phyloP scores from a whole-genome alignment of 352 stramenopile genomes.

The Pythium phragmiticola region DNA sequence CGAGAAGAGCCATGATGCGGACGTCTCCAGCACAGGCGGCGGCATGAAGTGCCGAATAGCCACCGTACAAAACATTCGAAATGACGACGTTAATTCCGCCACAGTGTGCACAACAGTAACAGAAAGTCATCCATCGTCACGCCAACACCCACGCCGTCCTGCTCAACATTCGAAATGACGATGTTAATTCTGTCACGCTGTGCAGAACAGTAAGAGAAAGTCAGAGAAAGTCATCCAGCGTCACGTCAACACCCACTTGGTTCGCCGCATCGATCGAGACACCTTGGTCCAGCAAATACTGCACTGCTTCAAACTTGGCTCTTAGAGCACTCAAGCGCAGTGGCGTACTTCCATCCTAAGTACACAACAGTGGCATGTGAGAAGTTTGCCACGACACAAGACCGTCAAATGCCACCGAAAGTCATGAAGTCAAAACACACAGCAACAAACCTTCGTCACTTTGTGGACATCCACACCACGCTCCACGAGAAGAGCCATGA shows the following conservation, averaged over 20 bases:
- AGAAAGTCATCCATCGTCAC: neutral
- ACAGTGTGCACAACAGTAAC: neutral
- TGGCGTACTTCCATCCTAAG: neutral
- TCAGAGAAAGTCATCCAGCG: too few relatives aligned
- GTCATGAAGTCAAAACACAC: neutral
- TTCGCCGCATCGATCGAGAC: too few relatives aligned
- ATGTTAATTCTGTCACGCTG: too few relatives aligned
- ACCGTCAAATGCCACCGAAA: too few relatives aligned
- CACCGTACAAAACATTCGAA: neutral
- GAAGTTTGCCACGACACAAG: too few relatives aligned
- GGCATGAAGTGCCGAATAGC: neutral
- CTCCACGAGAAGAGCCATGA: slow-evolving; percentile 2
- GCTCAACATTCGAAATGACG: neutral
- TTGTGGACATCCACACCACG: neutral
- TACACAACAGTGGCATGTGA: neutral
- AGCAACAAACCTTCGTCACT: neutral
- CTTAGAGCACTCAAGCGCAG: too few relatives aligned
- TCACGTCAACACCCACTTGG: too few relatives aligned
- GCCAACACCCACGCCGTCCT: neutral
- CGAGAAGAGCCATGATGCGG: slow-evolving; percentile 2
- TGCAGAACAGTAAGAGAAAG: too few relatives aligned
- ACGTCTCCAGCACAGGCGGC: neutral
- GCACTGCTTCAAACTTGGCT: too few relatives aligned
- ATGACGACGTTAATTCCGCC: neutral
- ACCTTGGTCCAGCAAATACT: too few relatives aligned